Evolutionary conservation across 495 filamentous ascomycete genomes (phyloP).

Genomic region (Letharia lupina): DNA sequence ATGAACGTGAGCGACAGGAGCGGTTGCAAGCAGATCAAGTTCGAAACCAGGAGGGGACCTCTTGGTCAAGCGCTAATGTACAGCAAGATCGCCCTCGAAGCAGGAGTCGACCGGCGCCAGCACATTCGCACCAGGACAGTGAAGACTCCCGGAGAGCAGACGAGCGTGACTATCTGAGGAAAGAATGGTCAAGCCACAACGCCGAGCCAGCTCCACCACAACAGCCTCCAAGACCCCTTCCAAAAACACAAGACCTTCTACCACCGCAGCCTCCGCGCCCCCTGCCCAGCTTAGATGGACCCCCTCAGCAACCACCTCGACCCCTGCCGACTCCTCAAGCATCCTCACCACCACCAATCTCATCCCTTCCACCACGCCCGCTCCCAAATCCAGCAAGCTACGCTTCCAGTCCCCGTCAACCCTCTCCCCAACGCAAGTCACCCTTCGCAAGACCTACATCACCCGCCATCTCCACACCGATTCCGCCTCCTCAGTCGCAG

Average conservation of each 20-base stretch:
- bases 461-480: conserved; percentile 29
- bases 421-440: conserved; percentile 21
- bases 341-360: conserved; percentile 23
- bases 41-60: conserved; percentile 25
- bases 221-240: conserved; percentile 35
- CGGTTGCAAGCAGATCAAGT: conserved; percentile 33
- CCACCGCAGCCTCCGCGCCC: conserved; percentile 18
- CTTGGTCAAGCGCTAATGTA: conserved; percentile 28
- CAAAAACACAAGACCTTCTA: conserved; percentile 8
- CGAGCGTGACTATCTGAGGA: conserved; percentile 65
- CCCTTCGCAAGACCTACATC: conserved; percentile 29
- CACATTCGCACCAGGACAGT: conserved; percentile 34
- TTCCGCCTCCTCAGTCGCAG: conserved; percentile 26
- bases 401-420: conserved; percentile 38
- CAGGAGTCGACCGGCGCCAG: conserved; percentile 34
- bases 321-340: conserved; percentile 31
- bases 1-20: conserved; percentile 70
- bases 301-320: conserved; percentile 34
- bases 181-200: conserved; percentile 56
- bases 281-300: conserved; percentile 21
- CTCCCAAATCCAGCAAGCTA: conserved; percentile 45
- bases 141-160: conserved; percentile 60
- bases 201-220: conserved; percentile 27
- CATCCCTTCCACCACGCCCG: conserved; percentile 31
- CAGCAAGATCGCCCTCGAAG: conserved; percentile 33